Conservation (phyloP, 805 yeast genomes). For the Saturnispora ahearnii region DNA sequence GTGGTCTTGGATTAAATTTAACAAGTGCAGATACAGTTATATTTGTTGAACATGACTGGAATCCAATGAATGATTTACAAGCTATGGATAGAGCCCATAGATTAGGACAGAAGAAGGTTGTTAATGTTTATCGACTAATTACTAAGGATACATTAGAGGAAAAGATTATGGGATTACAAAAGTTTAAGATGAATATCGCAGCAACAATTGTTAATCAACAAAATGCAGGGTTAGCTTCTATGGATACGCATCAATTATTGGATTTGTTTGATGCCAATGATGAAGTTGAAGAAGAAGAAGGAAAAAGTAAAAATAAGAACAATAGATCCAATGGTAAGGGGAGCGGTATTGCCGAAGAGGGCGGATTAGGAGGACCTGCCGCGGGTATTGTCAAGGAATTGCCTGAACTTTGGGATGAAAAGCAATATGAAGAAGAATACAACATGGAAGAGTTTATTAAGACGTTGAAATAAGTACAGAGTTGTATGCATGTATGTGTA, state of each 20-base stretch:
- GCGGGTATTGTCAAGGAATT: slow-evolving; percentile 81
- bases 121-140: slow-evolving; percentile 88
- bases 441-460: slow-evolving; percentile 88
- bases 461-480: slow-evolving; percentile 34
- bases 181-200: slow-evolving; percentile 95
- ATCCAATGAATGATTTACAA: slow-evolving; percentile 97
- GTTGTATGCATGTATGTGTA: not conserved
- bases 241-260: slow-evolving; percentile 91
- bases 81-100: slow-evolving; percentile 99
- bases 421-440: slow-evolving; percentile 95
- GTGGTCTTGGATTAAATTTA: slow-evolving; percentile 94
- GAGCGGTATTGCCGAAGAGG: slow-evolving; percentile 40
- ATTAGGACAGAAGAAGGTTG: slow-evolving; percentile 95
- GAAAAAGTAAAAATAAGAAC: slow-evolving; percentile 7
- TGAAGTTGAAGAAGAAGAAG: slow-evolving; percentile 26
- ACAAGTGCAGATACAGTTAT: slow-evolving; percentile 99
- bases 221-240: slow-evolving; percentile 87
- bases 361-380: slow-evolving; percentile 78
- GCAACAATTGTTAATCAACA: slow-evolving; percentile 94
- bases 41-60: slow-evolving; percentile 99
- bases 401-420: slow-evolving; percentile 92
- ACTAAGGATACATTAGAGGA: slow-evolving; percentile 93
- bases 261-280: slow-evolving; percentile 75
- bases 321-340: not conserved
- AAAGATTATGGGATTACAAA: slow-evolving; percentile 96